phyloP scores from a whole-genome alignment of 495 filamentous ascomycete species.

The Neurospora sp. region DNA sequence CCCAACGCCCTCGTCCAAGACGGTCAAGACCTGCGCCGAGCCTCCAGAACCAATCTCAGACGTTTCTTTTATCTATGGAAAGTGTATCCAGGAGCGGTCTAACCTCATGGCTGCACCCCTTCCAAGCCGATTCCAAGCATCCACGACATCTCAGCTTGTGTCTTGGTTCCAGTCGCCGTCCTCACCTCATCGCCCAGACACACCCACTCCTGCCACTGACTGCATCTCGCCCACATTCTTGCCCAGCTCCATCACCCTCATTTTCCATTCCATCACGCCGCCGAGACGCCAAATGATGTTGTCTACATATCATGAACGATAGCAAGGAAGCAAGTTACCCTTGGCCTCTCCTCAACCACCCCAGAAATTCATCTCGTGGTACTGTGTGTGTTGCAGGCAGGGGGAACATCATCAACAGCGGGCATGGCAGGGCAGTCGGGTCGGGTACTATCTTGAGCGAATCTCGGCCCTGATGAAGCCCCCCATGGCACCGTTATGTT shows the following conservation, averaged over 20 bases:
- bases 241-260: not conserved
- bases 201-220: not conserved
- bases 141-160: not conserved
- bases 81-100: not conserved
- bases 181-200: not conserved
- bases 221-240: not conserved
- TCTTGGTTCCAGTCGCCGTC: not conserved
- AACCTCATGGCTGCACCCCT: not conserved
- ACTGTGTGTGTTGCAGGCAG: not conserved
- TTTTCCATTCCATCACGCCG: not conserved
- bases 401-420: not conserved
- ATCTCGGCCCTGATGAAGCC: not conserved
- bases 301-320: not conserved
- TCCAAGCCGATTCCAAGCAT: not conserved
- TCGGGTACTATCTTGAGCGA: not conserved
- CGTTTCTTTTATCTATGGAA: not conserved
- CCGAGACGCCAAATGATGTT: not conserved
- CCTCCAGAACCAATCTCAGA: not conserved
- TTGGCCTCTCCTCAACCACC: not conserved
- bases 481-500: not conserved
- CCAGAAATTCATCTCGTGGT: not conserved
- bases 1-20: not conserved
- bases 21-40: not conserved
- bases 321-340: not conserved
- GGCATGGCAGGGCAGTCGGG: not conserved